Evolutionary conservation across 1,284 basidiomycete genomes (phyloP).

Genomic region (Cryptococcus wingfieldii): DNA sequence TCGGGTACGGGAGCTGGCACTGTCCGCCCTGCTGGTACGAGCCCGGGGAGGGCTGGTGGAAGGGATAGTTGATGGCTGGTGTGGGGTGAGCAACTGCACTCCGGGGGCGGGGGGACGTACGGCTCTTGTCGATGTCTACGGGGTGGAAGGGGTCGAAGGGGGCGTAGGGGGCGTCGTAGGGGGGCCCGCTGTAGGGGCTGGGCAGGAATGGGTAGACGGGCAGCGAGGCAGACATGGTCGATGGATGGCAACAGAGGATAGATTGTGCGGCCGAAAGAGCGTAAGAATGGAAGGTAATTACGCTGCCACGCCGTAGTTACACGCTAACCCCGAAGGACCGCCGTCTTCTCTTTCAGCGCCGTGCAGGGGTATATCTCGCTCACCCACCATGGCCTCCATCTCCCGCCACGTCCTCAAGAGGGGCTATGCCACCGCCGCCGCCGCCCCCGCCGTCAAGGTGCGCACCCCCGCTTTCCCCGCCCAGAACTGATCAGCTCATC

Average conservation of each 20-base stretch:
- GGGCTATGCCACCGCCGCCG: slow-evolving; percentile 47
- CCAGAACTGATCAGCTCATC: neutral
- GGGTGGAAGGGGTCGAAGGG: slow-evolving; percentile 5
- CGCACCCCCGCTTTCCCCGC: slow-evolving; percentile 10
- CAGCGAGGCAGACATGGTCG: slow-evolving; percentile 1
- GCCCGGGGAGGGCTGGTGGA: slow-evolving; percentile 10
- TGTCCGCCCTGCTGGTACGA: slow-evolving; percentile 1
- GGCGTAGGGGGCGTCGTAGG: slow-evolving; percentile 15
- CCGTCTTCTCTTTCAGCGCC: neutral
- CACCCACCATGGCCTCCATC: slow-evolving; percentile 39
- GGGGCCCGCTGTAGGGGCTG: slow-evolving; percentile 14
- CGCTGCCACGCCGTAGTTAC: neutral
- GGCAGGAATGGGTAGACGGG: slow-evolving; percentile 17
- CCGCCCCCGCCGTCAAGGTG: slow-evolving; percentile 45
- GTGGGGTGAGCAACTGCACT: neutral
- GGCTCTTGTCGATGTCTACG: slow-evolving; percentile 1
- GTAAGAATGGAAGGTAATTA: neutral
- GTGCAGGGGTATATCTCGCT: neutral
- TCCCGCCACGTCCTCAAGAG: slow-evolving; percentile 40
- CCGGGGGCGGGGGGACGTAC: neutral
- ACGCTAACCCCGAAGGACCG: neutral
- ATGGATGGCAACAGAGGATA: neutral
- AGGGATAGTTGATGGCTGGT: slow-evolving; percentile 10
- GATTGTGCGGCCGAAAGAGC: neutral
- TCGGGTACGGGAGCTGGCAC: slow-evolving; percentile 13